Percentiles rank a stretch among this genome's conserved stretches.
These are phyloP conservation scores for Leccinellum luteum DNA, from an alignment of 768 basidiomycete species.

Conservation along the genomic window DNA sequence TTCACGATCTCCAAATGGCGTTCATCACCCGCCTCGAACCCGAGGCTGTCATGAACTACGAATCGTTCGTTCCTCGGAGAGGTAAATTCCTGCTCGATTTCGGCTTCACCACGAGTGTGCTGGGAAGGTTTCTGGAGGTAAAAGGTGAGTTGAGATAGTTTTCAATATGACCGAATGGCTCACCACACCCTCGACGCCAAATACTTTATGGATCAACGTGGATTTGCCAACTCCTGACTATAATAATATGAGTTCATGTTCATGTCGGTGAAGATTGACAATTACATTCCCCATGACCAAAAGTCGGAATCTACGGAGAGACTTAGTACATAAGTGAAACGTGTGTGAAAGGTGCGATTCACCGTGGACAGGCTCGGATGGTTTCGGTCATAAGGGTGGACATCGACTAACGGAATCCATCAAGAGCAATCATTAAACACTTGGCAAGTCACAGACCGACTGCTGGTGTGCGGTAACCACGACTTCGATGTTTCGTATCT, in stretches of 20 bases:
- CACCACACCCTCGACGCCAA: too few relatives aligned
- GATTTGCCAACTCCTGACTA: slow-evolving; percentile 19
- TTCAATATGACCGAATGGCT: neutral
- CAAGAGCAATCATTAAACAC: neutral
- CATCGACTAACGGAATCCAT: neutral
- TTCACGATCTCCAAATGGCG: neutral
- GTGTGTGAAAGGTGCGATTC: neutral
- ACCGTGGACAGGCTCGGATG: slow-evolving; percentile 1
- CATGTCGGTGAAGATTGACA: neutral
- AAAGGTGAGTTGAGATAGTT: neutral
- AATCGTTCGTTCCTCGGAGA: neutral
- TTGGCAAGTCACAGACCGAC: neutral
- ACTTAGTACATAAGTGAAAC: neutral
- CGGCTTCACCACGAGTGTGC: neutral
- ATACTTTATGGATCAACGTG: too few relatives aligned
- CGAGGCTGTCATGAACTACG: neutral
- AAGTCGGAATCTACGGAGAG: slow-evolving; percentile 10
- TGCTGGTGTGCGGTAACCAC: slow-evolving; percentile 1
- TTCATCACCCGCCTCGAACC: neutral
- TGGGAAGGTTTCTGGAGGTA: neutral
- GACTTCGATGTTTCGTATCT: slow-evolving; percentile 6
- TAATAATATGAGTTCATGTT: neutral
- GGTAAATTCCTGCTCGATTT: neutral
- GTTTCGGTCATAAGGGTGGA: neutral
- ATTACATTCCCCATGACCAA: slow-evolving; percentile 17